Base-by-base conservation (phyloP, 179 eudicot species). In the Silene vulgaris region DNA sequence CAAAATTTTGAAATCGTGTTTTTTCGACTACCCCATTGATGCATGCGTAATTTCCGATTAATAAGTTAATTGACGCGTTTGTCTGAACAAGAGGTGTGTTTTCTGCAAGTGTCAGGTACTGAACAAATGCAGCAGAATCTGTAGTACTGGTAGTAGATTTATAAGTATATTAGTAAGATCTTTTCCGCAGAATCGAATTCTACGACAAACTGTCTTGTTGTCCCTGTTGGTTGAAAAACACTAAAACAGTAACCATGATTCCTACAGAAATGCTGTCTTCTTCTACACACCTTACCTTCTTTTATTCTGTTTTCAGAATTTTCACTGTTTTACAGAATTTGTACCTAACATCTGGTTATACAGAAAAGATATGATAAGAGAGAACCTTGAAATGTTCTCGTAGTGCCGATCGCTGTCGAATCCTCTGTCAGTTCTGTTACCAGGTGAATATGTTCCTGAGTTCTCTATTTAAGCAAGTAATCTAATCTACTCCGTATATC, bases 371-470 rank as follows among this genome's bases (percentile, higher is more conserved):
- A 32, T 35, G 52, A 67, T 67, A 67, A 67, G 71, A 56, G 73
- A 65, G 76, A 78, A 65, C 48, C 66, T 37, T 72, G 14, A 9
- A 52, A 54, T 32, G 50, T 5, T 72, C 69, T 65, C 54, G 1
- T 65, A 23, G 8, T 26, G 7, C 9, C 73, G 4, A 14, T 14
- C 11, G 30, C 45, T 57, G 40, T 14, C 70, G 13, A 74, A 59
- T 74, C 71, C 45, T 74, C 28, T 74, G 65, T 69, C 64, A 74
- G 74, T 59, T 61, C 74, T 17, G 26, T 45, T n/a, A 28, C 23
- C 54, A 26, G 74, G 63, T 59, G 62, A 71, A 40, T 26, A 60
- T 6, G 70, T 73, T 73, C 62, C 69, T 43, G 5, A 11, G 21
- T 26, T 67, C 8, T 56, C 64, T 78, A 78, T 74, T 37, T 66